Evolutionary conservation across 768 basidiomycete genomes (phyloP).

Genomic region (Agrocybe pediades): DNA sequence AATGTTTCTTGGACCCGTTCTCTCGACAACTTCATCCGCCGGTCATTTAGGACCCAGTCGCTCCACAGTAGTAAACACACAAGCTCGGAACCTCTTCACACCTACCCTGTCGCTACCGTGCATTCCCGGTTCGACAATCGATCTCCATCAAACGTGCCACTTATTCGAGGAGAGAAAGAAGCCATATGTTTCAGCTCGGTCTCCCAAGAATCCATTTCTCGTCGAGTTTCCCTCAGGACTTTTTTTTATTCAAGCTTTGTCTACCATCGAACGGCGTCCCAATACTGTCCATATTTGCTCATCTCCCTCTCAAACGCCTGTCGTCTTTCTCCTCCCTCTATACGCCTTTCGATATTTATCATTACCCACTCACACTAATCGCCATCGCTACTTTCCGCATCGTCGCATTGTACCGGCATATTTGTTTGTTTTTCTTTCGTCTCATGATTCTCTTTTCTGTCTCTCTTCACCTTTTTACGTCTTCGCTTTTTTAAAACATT

Average conservation of each 20-base stretch:
- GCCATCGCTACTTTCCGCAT: slow-evolving; percentile 21
- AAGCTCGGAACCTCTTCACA: slow-evolving; percentile 9
- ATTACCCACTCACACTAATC: slow-evolving; percentile 32
- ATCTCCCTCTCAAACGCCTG: slow-evolving; percentile 16
- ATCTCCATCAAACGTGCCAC: slow-evolving; percentile 5
- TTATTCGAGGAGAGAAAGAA: slow-evolving; percentile 7
- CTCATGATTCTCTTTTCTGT: slow-evolving; percentile 31
- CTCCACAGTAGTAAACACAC: slow-evolving; percentile 8
- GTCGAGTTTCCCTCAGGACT: slow-evolving; percentile 20
- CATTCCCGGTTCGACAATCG: slow-evolving; percentile 22
- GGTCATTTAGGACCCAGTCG: slow-evolving; percentile 27
- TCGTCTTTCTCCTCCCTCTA: slow-evolving; percentile 6
- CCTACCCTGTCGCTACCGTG: slow-evolving; percentile 19
- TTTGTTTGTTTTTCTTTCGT: slow-evolving; percentile 30
- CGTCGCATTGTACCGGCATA: slow-evolving; percentile 17
- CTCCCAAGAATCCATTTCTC: slow-evolving; percentile 14
- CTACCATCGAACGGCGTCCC: slow-evolving; percentile 16
- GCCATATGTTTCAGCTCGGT: slow-evolving; percentile 1
- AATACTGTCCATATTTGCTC: slow-evolving; percentile 13
- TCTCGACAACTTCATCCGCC: slow-evolving; percentile 63
- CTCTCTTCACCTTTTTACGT: slow-evolving; percentile 31
- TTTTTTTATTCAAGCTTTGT: slow-evolving; percentile 19
- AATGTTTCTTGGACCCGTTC: slow-evolving; percentile 20
- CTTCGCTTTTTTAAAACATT: slow-evolving; percentile 11
- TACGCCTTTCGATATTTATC: slow-evolving; percentile 32